Evolutionary conservation across 352 stramenopile species (phyloP), one percentile per base, ranked within the genome.

Genomic region (Aphanomyces astaci): DNA sequence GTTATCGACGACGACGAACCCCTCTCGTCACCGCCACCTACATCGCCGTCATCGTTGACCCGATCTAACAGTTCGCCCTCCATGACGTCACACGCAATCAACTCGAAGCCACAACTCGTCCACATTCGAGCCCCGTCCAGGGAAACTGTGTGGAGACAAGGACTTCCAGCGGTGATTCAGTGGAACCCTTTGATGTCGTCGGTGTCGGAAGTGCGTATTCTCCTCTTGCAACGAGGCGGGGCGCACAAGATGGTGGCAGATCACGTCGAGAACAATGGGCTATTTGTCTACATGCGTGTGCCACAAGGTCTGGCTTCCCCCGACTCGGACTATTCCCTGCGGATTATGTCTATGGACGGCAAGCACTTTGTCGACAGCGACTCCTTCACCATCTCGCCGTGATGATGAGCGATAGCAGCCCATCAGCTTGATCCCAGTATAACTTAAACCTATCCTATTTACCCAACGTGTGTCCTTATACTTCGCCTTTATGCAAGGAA

Each of bases 271-370:
- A 68, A 68, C 62, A 68, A 68, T 33, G 62, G 62, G 15, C 31
- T 68, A 10, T 68, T 68, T 45, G 62, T 68, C 3, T 49, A 46
- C 39, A 68, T 59, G 49, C 62, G 49, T 4, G 62, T 59, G 7
- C 62, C 62, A 43, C 17, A n/a, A 7, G 27, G 39, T 11, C 33
- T 68, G 13, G 48, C 27, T 19, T 52, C 11, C 19, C 49, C 49
- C 2, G 62, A 59, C 40, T 46, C 22, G 7, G 62, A 68, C 27
- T 68, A 68, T 45, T 59, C 46, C 32, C 13, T 68, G 5, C 43
- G 62, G n/a, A 59, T 68, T 45, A 68, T 68, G 62, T 68, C 62
- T 4, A 68, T 68, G 62, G 62, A 68, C 24, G 40, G 62, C 51
- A 68, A 68, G n/a, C 62, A 59, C n/a, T 59, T 60, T 24, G 48